A percentile compares a stretch with the other conserved stretches of the same genome.
Conservation (phyloP, 2,329 filamentous ascomycete genomes). For the Nothophoma quercina region DNA sequence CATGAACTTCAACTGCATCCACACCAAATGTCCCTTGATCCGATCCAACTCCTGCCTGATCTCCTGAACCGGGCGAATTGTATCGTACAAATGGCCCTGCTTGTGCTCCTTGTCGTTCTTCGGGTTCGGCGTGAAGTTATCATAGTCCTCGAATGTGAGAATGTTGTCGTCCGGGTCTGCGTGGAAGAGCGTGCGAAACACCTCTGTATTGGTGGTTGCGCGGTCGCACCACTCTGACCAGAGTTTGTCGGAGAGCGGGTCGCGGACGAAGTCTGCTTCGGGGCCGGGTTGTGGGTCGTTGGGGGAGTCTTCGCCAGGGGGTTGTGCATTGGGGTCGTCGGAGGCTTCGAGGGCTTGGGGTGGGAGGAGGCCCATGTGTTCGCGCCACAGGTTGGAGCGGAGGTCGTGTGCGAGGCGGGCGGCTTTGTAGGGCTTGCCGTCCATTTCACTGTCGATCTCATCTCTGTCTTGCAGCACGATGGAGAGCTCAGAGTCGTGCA, state of each 20-base stretch:
- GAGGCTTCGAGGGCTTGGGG: constrained; percentile 72
- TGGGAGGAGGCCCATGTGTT: constrained; percentile 84
- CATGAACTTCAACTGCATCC: constrained; percentile 93
- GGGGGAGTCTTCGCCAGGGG: constrained; percentile 68
- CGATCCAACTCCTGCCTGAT: constrained; percentile 78
- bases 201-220: constrained; percentile 74
- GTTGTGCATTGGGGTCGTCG: constrained; percentile 77
- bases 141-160: constrained; percentile 89
- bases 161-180: constrained; percentile 90
- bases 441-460: constrained; percentile 75
- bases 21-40: constrained; percentile 88
- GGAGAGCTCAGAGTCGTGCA: constrained; percentile 89
- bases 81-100: constrained; percentile 86
- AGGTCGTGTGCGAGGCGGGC: constrained; percentile 84
- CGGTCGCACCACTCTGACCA: constrained; percentile 72
- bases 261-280: constrained; percentile 66
- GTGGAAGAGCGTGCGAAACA: constrained; percentile 83
- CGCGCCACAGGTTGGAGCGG: constrained; percentile 83
- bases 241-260: constrained; percentile 65
- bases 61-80: constrained; percentile 68
- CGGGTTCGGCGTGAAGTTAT: constrained; percentile 67
- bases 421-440: constrained; percentile 77
- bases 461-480: constrained; percentile 88
- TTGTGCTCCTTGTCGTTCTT: constrained; percentile 70
- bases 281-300: constrained; percentile 80